Base-by-base conservation (phyloP, 1,139 yeast genomes). In the Zygosaccharomyces sapae region DNA sequence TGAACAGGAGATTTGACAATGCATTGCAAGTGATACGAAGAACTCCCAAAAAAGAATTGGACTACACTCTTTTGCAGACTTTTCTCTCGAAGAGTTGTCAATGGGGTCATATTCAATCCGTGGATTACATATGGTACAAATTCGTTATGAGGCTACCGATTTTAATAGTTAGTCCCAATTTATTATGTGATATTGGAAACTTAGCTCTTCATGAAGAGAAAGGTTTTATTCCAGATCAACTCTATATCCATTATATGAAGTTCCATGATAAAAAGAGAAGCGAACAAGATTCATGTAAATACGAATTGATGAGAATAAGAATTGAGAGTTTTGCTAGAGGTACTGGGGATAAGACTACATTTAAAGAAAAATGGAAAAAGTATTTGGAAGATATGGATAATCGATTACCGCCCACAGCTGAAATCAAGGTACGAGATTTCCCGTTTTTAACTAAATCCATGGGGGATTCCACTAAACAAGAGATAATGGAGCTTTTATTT, bases 341-440 rank as follows among this genome's bases (percentile, higher is more conserved):
- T 1, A 56, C 61, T 1, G 35, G 35, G n/a, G 29, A 25, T 1
- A 48, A 50, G 35, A 55, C 56, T 2, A 30, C 40, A 9, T 63
- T 64, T 41, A 43, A 53, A 18, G 64, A 61, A 34, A 61, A 61
- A 42, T 64, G 68, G 68, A 61, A 59, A 42, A 61, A 59, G 3
- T 61, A 58, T 38, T 19, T 62, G n/a, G 53, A 57, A 41, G 64
- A 59, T 30, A 49, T 64, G 44, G 67, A 64, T 35, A 48, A 56
- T 27, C 31, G 18, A 1, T 52, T 55, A 3, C 54, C 56, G 2
- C 29, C 43, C 1, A 38, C 31, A 4, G 36, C 42, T 4, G 43
- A 31, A 4, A 50, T 54, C n/a, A 41, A 55, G 8, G 59, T 57
- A 10, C 51, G 61, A 35, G 67, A 63, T 43, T 64, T 58, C 44